Evolutionary conservation across 75 land plant genomes (phyloP), one percentile per base, ranked within the genome.

Genomic region (Cupressus sempervirens): DNA sequence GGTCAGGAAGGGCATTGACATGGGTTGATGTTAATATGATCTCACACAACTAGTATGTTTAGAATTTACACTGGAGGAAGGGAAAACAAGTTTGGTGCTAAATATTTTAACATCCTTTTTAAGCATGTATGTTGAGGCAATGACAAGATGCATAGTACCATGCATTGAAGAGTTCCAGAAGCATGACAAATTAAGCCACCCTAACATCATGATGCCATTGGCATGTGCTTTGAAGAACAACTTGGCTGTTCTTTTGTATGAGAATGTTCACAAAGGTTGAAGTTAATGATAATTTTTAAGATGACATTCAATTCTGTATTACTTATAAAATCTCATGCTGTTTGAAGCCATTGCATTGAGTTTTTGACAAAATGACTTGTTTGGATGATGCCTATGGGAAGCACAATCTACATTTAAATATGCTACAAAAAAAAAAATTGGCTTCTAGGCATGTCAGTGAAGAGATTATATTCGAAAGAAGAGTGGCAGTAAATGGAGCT

Each of bases 401-500:
- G 77, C 43, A 38, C 77, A 36, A 16, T 38, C 13, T 30, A 75
- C 77, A 36, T 38, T 20, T 32, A 7, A 75, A 38, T 20, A 75
- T 38, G 41, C 6, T 75, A 38, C 38, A 18, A 75, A 36, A 35
- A 75, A 46, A 36, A 23, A 8, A 6, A 98, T 99, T 98, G 86
- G 98, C 98, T 72, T 96, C 99, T 23, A 93, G 99, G 86, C 88
- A 97, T 82, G 92, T 89, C 46, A 90, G 97, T 83, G 99, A 98
- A 85, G 99, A 96, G 75, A 91, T 96, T 58, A 96, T 98, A 36
- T 95, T 96, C 88, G 92, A 90, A 79, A 99, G 97, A 5, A 85
- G 85, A 30, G 99, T 98, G 67, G 92, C 92, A 85, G 99, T 96
- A 73, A 98, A 98, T 91, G 99, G 99, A 18, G 86, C 92, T 81